These are phyloP conservation scores for Nakazawaea wyomingensis DNA, from an alignment of 805 yeast genomes.

Conservation along the genomic window DNA sequence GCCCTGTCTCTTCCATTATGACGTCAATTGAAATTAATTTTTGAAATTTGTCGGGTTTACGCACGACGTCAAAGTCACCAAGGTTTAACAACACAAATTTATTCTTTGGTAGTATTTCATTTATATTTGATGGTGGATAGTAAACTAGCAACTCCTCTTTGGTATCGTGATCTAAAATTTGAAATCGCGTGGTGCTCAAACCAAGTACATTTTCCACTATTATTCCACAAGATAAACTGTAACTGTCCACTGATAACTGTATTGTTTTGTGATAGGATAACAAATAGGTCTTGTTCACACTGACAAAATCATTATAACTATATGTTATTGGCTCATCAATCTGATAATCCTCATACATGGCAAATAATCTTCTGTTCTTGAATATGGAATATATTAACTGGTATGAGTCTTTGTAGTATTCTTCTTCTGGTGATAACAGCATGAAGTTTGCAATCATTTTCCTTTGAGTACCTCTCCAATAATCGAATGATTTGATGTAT, in stretches of 20 bases:
- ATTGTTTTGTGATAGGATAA: conserved; percentile 40
- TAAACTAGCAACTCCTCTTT: conserved; percentile 32
- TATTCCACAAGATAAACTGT: conserved; percentile 47
- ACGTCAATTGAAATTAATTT: conserved; percentile 34
- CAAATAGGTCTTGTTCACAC: conserved; percentile 44
- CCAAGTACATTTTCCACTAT: conserved; percentile 51
- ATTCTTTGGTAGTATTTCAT: conserved; percentile 50
- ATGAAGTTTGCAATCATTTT: conserved; percentile 20
- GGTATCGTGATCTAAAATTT: conserved; percentile 28
- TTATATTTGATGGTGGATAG: conserved; percentile 53
- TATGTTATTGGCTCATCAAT: conserved; percentile 45
- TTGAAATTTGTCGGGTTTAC: conserved; percentile 11
- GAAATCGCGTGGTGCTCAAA: conserved; percentile 53
- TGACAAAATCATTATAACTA: conserved; percentile 38
- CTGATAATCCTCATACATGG: conserved; percentile 33
- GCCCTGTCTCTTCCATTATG: conserved; percentile 52
- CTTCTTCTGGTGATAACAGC: conserved; percentile 19
- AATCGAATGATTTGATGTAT: conserved; percentile 29
- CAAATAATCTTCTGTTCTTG: conserved; percentile 47
- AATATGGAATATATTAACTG: conserved; percentile 44
- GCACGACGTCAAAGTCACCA: conserved; percentile 38
- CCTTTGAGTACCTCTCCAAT: conserved; percentile 27
- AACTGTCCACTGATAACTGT: conserved; percentile 43
- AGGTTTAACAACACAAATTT: conserved; percentile 45
- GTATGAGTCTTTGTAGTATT: conserved; percentile 50